Conservation (phyloP, 768 basidiomycete species). For the Phaffia australis region DNA sequence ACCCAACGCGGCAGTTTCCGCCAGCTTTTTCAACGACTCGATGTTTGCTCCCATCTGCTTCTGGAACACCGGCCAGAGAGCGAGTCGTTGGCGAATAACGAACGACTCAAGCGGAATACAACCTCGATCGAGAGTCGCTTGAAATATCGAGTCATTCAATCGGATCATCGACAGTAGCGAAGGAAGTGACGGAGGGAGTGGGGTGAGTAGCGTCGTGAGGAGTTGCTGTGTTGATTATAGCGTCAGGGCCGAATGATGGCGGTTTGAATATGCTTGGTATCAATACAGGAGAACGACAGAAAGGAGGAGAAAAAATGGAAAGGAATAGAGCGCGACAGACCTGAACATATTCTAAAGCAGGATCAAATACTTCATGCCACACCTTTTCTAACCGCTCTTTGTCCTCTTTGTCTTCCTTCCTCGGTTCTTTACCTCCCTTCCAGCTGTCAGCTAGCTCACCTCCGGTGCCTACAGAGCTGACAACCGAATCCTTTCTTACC, state of each 20-base stretch:
- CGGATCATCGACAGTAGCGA: constrained; percentile 84
- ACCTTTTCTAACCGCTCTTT: constrained; percentile 45
- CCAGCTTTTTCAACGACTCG: constrained; percentile 68
- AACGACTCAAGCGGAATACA: constrained; percentile 72
- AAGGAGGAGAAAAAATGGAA: not conserved
- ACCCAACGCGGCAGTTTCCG: constrained; percentile 62
- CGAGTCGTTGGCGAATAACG: constrained; percentile 65
- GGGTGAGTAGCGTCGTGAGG: constrained; percentile 56
- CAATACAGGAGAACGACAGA: not conserved
- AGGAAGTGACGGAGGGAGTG: constrained; percentile 54
- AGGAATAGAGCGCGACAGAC: constrained; percentile 39
- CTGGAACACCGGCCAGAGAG: constrained; percentile 90
- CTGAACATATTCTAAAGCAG: constrained; percentile 74
- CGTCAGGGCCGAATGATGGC: not conserved
- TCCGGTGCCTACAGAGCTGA: not conserved
- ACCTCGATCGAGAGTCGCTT: constrained; percentile 57
- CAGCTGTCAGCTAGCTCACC: not conserved
- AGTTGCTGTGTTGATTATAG: constrained; percentile 59
- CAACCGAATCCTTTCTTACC: not conserved
- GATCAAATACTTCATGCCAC: constrained; percentile 91
- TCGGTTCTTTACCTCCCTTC: constrained; percentile 2
- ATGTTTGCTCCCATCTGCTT: constrained; percentile 74
- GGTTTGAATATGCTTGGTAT: not conserved
- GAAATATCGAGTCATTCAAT: constrained; percentile 76
- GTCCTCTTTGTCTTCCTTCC: constrained; percentile 32